phyloP scores from a whole-genome alignment of 139 green algal species.

The Picochlorum sp. region DNA sequence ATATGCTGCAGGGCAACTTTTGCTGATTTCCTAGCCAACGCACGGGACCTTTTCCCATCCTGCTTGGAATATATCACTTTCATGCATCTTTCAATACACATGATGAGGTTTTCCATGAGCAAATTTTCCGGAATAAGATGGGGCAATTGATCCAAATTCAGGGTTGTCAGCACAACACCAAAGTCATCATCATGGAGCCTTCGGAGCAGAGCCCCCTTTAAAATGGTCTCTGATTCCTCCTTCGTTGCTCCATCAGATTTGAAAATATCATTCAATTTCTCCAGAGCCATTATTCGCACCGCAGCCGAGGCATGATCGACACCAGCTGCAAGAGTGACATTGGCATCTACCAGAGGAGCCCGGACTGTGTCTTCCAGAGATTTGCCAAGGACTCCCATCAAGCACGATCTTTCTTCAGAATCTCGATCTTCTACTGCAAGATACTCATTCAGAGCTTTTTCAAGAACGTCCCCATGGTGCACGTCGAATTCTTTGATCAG shows the following conservation, averaged over 20 bases:
- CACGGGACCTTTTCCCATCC: too few relatives aligned
- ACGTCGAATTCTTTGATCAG: slow-evolving; percentile 41
- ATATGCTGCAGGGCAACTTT: too few relatives aligned
- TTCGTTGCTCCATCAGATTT: neutral
- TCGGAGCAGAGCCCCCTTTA: slow-evolving; percentile 13
- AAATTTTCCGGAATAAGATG: slow-evolving; percentile 1
- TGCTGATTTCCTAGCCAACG: too few relatives aligned
- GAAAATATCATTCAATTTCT: slow-evolving; percentile 6
- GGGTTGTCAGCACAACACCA: slow-evolving; percentile 23
- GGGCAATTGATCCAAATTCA: slow-evolving; percentile 6
- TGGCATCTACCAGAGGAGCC: slow-evolving; percentile 19
- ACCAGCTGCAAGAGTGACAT: slow-evolving; percentile 21
- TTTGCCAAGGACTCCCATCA: slow-evolving; percentile 4
- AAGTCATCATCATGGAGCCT: slow-evolving; percentile 30
- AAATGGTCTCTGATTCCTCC: slow-evolving; percentile 1
- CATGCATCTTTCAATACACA: neutral
- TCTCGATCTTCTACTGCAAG: slow-evolving; percentile 4
- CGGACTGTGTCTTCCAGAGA: slow-evolving; percentile 19
- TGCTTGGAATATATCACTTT: too few relatives aligned
- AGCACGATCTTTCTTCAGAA: neutral
- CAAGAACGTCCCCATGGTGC: slow-evolving; percentile 25
- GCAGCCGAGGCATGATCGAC: slow-evolving; percentile 17
- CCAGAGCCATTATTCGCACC: slow-evolving; percentile 18
- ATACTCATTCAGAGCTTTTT: slow-evolving; percentile 25
- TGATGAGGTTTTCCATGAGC: slow-evolving; percentile 8